phyloP scores from a whole-genome alignment of 1,284 basidiomycete species.

The Rhodotorula sp. region DNA sequence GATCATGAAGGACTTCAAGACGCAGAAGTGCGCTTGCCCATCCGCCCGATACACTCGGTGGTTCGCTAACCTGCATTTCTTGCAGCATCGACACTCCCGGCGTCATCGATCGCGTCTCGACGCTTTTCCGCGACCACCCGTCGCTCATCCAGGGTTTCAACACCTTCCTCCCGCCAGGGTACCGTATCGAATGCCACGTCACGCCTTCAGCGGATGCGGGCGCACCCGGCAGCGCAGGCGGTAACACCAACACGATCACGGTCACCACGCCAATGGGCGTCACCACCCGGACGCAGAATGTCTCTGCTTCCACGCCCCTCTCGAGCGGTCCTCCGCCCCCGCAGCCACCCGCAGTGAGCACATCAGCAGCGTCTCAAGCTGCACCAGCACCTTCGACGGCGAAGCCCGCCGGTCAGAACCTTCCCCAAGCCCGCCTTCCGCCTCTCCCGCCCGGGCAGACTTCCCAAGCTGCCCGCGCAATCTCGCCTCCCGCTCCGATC shows the following conservation, averaged over 20 bases:
- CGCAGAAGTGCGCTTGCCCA: slow-evolving; percentile 70
- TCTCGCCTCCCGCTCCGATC: slow-evolving; percentile 33
- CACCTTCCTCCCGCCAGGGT: slow-evolving; percentile 94
- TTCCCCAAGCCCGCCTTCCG: slow-evolving; percentile 12
- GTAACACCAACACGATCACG: slow-evolving; percentile 60
- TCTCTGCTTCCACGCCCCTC: slow-evolving; percentile 15
- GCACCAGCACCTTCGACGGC: background rate
- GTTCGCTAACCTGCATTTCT: background rate
- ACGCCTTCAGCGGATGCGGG: background rate
- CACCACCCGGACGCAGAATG: slow-evolving; percentile 58
- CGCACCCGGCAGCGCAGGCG: background rate
- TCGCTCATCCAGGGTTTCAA: slow-evolving; percentile 97
- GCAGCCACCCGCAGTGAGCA: slow-evolving; percentile 19
- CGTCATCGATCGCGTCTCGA: slow-evolving; percentile 94
- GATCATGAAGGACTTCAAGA: slow-evolving; percentile 84
- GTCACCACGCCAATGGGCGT: slow-evolving; percentile 91
- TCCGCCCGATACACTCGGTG: background rate
- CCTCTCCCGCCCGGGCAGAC: slow-evolving; percentile 25
- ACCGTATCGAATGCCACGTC: slow-evolving; percentile 86
- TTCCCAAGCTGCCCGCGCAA: slow-evolving; percentile 16
- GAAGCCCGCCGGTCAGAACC: slow-evolving; percentile 7
- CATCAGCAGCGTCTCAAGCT: slow-evolving; percentile 44
- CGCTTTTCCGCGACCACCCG: slow-evolving; percentile 90
- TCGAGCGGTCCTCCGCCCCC: slow-evolving; percentile 13
- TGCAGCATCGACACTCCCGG: slow-evolving; percentile 94